phyloP scores from a whole-genome alignment of 768 basidiomycete genomes.

The Scleroderma citrinum region DNA sequence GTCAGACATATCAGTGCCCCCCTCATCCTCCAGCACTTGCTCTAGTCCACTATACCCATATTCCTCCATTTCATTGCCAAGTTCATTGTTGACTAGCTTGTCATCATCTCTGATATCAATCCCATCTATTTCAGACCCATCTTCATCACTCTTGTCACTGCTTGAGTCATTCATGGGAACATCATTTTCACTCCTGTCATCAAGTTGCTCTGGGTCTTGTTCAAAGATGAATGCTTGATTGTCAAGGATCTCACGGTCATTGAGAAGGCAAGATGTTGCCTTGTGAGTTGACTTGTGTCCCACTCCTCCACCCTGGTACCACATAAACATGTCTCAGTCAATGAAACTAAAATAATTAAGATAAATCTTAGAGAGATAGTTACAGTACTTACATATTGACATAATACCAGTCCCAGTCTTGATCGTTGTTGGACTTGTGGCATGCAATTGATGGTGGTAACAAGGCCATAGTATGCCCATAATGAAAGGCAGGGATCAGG shows the following conservation, averaged over 20 bases:
- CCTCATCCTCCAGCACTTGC: no score
- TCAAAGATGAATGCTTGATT: background rate
- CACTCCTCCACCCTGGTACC: slow-evolving; percentile 26
- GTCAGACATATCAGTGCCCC: no score
- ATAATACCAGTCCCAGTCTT: slow-evolving; percentile 28
- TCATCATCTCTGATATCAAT: no score
- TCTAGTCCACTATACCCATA: no score
- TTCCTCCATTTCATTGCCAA: no score
- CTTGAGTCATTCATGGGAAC: no score
- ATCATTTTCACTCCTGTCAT: no score
- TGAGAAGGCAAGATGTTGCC: background rate
- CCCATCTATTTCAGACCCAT: no score
- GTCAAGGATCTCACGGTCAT: background rate
- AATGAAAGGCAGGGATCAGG: background rate
- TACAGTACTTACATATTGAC: slow-evolving; percentile 9
- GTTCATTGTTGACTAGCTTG: no score
- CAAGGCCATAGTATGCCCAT: slow-evolving; percentile 13
- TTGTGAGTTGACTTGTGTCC: slow-evolving; percentile 19
- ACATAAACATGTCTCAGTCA: slow-evolving; percentile 37
- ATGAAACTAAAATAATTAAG: slow-evolving; percentile 27
- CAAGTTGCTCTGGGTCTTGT: no score
- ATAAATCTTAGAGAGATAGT: slow-evolving; percentile 7
- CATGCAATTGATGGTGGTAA: slow-evolving; percentile 1
- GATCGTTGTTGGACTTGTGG: slow-evolving; percentile 7
- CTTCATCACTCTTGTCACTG: no score